A percentile compares a stretch with the other conserved stretches of the same genome.
Evolutionary conservation across 148 eudicot species (phyloP).

Genomic region (Persicaria maculosa): DNA sequence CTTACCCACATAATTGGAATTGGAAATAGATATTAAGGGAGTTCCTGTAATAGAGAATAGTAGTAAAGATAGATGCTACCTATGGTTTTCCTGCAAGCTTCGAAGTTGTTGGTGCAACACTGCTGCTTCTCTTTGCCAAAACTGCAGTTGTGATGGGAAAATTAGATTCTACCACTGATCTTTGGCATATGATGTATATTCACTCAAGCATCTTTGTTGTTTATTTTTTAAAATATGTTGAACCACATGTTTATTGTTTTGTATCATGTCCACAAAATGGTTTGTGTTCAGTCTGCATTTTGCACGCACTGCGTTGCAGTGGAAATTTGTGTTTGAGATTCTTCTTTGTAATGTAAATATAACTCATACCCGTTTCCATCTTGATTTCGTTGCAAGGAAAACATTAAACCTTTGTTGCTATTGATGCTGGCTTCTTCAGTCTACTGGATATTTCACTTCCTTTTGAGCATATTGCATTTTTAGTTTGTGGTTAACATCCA

Average conservation of each 20-base stretch:
- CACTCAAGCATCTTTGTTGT: neutral
- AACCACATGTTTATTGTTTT: neutral
- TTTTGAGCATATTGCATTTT: neutral
- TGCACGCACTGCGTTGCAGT: neutral
- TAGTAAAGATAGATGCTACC: slow-evolving; percentile 30
- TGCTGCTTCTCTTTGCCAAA: slow-evolving; percentile 75
- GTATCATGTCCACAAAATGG: neutral
- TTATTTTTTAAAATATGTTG: neutral
- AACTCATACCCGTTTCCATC: neutral
- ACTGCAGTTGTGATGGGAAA: slow-evolving; percentile 28
- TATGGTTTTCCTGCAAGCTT: slow-evolving; percentile 61
- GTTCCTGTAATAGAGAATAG: neutral
- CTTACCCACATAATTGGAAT: too few relatives aligned
- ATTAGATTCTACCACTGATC: neutral
- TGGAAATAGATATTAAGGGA: neutral
- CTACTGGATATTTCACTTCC: neutral
- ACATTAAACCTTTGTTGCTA: neutral
- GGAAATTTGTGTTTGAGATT: neutral
- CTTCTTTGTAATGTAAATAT: neutral
- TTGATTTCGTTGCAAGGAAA: neutral
- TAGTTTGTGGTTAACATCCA: neutral
- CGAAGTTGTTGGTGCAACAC: slow-evolving; percentile 64
- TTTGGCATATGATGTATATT: neutral
- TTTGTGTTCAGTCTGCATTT: neutral
- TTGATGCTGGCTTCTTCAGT: neutral